A percentile compares a stretch with the other conserved stretches of the same genome.
phyloP scores from a whole-genome alignment of 2,329 filamentous ascomycete species.

The Nakataea oryzae region DNA sequence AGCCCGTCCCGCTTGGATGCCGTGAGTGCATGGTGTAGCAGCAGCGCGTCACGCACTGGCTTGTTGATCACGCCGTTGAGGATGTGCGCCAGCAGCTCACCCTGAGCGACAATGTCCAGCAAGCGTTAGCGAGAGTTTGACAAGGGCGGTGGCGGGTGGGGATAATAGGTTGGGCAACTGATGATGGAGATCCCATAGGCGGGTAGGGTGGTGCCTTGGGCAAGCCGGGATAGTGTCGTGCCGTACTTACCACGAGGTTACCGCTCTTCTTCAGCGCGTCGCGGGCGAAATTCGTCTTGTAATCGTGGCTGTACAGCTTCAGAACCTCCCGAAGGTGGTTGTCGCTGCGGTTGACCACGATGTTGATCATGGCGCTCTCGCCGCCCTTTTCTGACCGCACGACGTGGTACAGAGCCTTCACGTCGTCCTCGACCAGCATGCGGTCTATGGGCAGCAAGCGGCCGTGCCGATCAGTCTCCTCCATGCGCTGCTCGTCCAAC shows the following conservation, averaged over 20 bases:
- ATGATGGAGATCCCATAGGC: background rate
- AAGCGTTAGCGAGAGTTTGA: background rate
- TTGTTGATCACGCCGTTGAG: constrained; percentile 96
- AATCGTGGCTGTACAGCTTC: constrained; percentile 61
- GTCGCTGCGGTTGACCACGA: constrained; percentile 74
- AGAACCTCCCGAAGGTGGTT: constrained; percentile 73
- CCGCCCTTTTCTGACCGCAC: constrained; percentile 70
- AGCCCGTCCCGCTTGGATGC: constrained; percentile 60
- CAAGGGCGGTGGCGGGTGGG: background rate
- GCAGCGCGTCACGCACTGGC: constrained; percentile 81
- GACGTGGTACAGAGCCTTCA: constrained; percentile 55
- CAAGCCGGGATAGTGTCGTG: background rate
- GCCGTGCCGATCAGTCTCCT: constrained; percentile 62
- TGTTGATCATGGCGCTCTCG: constrained; percentile 76
- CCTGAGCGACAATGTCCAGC: constrained; percentile 38
- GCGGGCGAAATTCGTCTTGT: constrained; percentile 72
- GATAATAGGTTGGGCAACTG: background rate
- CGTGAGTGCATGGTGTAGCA: constrained; percentile 82
- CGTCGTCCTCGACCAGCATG: constrained; percentile 57
- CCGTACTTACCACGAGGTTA: constrained; percentile 73
- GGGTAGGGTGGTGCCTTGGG: too few relatives aligned
- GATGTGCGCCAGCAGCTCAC: constrained; percentile 87
- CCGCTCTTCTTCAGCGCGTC: constrained; percentile 81
- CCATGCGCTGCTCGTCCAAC: constrained; percentile 74
- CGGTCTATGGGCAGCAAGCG: constrained; percentile 45